Evolutionary conservation across 331 rosid species (phyloP), one percentile per base, ranked within the genome.

Genomic region (Dryas integrifolia): DNA sequence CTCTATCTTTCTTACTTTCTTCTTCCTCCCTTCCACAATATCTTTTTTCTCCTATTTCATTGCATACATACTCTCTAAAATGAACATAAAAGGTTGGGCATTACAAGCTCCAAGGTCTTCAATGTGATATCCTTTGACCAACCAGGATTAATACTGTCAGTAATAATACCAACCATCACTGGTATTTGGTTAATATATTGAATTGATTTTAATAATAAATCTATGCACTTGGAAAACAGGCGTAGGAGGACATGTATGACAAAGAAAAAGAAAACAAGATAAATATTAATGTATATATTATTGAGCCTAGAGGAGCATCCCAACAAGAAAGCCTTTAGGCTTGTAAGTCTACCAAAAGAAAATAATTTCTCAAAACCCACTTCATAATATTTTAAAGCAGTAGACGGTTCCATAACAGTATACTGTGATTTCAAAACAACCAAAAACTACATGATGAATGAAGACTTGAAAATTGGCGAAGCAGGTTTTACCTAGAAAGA

Each of bases 401-500:
- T 0, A 0, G 35, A 30, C 45, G 45, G 57, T 24, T 43, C 75
- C 66, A 45, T 13, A 58, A 56, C 12, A 41, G 13, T 38, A 56
- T 16, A 41, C 26, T 30, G 47, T 5, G 18, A 18, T 10, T 18
- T 9, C 57, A 14, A 8, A 70, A 18, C 56, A 52, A 72, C 53
- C 59, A 64, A 81, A 75, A 55, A 21, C 44, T 53, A 26, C 35
- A 60, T 30, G 67, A 8, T 15, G 57, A 61, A 71, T 64, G 38
- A 83, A 55, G 13, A 41, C 18, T 15, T 8, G 26, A 48, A 52
- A 67, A 9, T 24, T 53, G 24, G 48, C 41, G 2, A 48, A 72
- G 53, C 43, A 55, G 30, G 38, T 47, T 64, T 18, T 79, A 92
- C 99, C 98, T 90, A 53, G 99, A 85, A 76, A 92, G 85, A 55